Conservation (phyloP, 2,329 filamentous ascomycete genomes). For the Ascochyta viciae-villosae region DNA sequence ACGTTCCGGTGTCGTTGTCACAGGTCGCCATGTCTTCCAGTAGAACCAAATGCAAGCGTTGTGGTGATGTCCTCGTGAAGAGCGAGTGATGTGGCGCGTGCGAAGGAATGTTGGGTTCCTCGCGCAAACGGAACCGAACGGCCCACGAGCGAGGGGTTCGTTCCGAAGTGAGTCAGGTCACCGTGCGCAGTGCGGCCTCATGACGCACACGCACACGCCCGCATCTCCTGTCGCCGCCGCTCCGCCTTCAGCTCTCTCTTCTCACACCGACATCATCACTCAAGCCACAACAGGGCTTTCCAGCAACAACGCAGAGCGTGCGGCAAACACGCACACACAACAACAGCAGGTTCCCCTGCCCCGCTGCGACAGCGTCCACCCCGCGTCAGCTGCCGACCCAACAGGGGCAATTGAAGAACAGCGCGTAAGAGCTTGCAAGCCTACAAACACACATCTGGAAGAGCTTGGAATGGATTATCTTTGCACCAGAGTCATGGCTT, state of each 20-base stretch:
- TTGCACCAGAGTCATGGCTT: constrained; percentile 33
- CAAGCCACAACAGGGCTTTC: constrained; percentile 15
- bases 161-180: constrained; percentile 22
- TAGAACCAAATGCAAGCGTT: neutral
- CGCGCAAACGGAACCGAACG: constrained; percentile 6
- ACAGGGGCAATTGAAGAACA: constrained; percentile 1
- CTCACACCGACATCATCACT: constrained; percentile 16
- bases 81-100: neutral
- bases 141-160: neutral
- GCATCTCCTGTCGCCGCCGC: constrained; percentile 2
- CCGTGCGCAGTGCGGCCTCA: constrained; percentile 9
- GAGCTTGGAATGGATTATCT: constrained; percentile 30
- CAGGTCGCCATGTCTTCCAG: neutral
- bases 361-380: constrained; percentile 22
- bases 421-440: constrained; percentile 7
- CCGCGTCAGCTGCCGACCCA: constrained; percentile 25
- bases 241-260: constrained; percentile 5
- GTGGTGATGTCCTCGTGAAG: neutral
- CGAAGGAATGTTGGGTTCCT: neutral
- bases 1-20: too few species aligned
- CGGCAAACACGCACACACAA: constrained; percentile 17
- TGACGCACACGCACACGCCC: constrained; percentile 18
- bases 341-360: constrained; percentile 23
- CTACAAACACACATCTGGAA: constrained; percentile 8
- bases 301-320: constrained; percentile 11